Conservation (phyloP, 495 filamentous ascomycete genomes). For the Daldinia decipiens region DNA sequence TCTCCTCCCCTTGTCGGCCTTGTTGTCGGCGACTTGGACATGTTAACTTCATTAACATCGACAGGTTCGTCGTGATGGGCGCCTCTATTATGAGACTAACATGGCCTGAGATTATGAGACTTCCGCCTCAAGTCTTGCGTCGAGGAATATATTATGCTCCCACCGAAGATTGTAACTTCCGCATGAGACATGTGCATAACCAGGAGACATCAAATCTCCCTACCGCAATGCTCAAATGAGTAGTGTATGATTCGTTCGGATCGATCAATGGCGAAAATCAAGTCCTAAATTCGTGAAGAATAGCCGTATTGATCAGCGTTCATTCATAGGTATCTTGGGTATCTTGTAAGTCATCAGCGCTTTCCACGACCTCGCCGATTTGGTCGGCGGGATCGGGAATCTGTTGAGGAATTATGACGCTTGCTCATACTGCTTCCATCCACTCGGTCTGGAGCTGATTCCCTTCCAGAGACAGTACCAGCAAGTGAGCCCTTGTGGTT, state of each 20-base stretch:
- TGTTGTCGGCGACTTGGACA: slow-evolving; percentile 15
- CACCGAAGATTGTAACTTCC: slow-evolving; percentile 29
- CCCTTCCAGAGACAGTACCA: slow-evolving; percentile 8
- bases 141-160: slow-evolving; percentile 22
- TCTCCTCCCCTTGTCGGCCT: slow-evolving; percentile 22
- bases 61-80: slow-evolving; percentile 12
- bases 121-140: slow-evolving; percentile 25
- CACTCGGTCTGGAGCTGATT: slow-evolving; percentile 34
- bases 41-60: slow-evolving; percentile 22
- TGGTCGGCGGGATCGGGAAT: slow-evolving; percentile 24
- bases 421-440: slow-evolving; percentile 41
- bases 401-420: slow-evolving; percentile 38
- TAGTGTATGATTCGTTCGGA: slow-evolving; percentile 24
- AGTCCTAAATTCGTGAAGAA: slow-evolving; percentile 40
- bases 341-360: slow-evolving; percentile 8
- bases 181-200: slow-evolving; percentile 22
- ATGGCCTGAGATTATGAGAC: slow-evolving; percentile 26
- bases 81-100: slow-evolving; percentile 13
- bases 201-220: slow-evolving; percentile 25
- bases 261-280: slow-evolving; percentile 29
- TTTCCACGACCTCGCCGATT: slow-evolving; percentile 23
- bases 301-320: slow-evolving; percentile 27
- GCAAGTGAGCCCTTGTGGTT: slow-evolving; percentile 17
- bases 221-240: slow-evolving; percentile 35
- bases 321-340: slow-evolving; percentile 15